phyloP scores from a whole-genome alignment of 768 basidiomycete species.

The Mycena crocata region DNA sequence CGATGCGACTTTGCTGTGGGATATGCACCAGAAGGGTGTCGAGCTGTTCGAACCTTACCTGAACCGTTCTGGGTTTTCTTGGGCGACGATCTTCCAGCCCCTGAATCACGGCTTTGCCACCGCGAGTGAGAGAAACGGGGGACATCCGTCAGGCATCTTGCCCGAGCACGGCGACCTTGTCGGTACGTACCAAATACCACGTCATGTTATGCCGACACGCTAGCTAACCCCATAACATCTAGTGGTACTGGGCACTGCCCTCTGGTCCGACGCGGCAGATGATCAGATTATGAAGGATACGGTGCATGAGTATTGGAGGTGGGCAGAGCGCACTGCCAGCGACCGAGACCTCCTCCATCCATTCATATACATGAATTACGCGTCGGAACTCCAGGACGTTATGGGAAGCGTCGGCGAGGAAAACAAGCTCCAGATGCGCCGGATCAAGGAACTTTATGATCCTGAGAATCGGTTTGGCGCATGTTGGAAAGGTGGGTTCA shows the following conservation, averaged over 20 bases:
- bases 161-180: conserved; percentile 30
- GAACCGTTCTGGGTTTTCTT: conserved; percentile 27
- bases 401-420: conserved; percentile 21
- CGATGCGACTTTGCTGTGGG: conserved; percentile 31
- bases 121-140: conserved; percentile 18
- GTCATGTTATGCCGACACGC: background rate
- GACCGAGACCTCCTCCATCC: conserved; percentile 26
- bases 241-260: conserved; percentile 29
- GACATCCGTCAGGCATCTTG: conserved; percentile 31
- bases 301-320: conserved; percentile 12
- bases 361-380: conserved; percentile 35
- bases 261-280: conserved; percentile 31
- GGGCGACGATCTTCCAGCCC: conserved; percentile 27
- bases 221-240: background rate
- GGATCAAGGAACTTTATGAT: conserved; percentile 22
- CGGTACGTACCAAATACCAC: conserved; percentile 5
- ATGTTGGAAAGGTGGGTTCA: conserved; percentile 32
- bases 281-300: conserved; percentile 30
- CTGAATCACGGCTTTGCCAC: conserved; percentile 24
- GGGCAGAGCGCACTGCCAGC: conserved; percentile 25
- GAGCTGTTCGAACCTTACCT: conserved; percentile 29
- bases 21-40: conserved; percentile 26
- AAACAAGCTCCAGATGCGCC: conserved; percentile 11
- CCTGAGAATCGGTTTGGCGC: conserved; percentile 13
- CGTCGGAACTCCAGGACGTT: conserved; percentile 23